Conservation (phyloP, 192 early-diverging fungal genomes). For the Phlyctochytrium planicorne region DNA sequence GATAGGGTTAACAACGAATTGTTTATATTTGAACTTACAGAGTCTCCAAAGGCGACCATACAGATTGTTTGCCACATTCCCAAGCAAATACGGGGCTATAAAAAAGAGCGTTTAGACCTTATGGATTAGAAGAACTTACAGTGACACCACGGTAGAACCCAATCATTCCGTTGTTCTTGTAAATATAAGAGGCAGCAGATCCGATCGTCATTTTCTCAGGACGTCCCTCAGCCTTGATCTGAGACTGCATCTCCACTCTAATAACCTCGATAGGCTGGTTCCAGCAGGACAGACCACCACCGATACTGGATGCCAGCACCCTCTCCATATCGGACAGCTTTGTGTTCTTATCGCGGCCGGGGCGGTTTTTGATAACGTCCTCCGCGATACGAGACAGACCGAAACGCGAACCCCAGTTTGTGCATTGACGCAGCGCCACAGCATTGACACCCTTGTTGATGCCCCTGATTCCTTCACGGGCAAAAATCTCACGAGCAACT, state of each 20-base stretch:
- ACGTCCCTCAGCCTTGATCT: conserved; percentile 81
- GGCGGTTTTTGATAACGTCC: conserved; percentile 60
- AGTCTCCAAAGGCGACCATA: conserved; percentile 83
- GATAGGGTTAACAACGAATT: neutral
- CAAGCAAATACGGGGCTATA: conserved; percentile 40
- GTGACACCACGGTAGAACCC: conserved; percentile 84
- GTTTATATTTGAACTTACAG: conserved; percentile 20
- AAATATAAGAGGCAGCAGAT: conserved; percentile 82
- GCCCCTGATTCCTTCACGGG: conserved; percentile 88
- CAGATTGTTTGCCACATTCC: conserved; percentile 76
- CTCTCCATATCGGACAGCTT: conserved; percentile 54
- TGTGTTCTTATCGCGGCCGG: conserved; percentile 25
- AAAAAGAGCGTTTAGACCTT: conserved; percentile 20
- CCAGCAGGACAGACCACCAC: conserved; percentile 94
- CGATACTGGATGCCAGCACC: conserved; percentile 77
- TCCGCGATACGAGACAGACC: conserved; percentile 59
- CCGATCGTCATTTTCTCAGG: conserved; percentile 91
- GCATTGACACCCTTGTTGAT: conserved; percentile 99
- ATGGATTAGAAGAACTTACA: conserved; percentile 38
- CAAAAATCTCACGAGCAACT: conserved; percentile 87
- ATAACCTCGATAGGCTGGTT: conserved; percentile 97
- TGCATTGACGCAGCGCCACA: conserved; percentile 95
- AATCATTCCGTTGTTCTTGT: conserved; percentile 81
- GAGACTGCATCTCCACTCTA: conserved; percentile 97
- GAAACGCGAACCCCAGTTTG: conserved; percentile 98